These are phyloP conservation scores for Solanum chacoense DNA, from an alignment of 305 asterid genomes.

Conservation along the genomic window DNA sequence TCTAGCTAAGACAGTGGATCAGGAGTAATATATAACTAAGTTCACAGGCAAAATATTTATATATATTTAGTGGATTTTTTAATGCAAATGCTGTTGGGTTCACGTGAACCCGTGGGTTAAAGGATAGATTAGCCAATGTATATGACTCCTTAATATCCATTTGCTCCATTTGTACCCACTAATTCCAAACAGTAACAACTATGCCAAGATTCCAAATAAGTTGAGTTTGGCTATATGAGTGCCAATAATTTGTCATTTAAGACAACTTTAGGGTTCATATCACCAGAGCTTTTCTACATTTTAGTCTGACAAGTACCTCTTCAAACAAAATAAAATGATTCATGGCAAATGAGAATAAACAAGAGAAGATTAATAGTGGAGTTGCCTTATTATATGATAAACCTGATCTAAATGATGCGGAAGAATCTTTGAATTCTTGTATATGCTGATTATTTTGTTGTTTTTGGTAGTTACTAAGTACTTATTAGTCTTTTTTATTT, in stretches of 20 bases:
- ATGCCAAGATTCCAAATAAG: not conserved
- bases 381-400: not conserved
- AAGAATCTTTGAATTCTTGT: not conserved
- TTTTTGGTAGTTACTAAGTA: conserved; percentile 16
- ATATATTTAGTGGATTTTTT: not conserved
- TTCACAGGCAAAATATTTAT: not conserved
- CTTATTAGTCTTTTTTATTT: conserved; percentile 69
- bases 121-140: not conserved
- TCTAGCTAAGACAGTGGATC: not conserved
- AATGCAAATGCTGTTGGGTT: not conserved
- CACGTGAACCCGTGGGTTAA: not conserved
- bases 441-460: not conserved
- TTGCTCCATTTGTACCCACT: not conserved
- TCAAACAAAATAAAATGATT: not conserved
- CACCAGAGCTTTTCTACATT: not conserved
- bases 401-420: not conserved
- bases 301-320: not conserved
- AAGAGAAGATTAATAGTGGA: not conserved
- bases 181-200: not conserved
- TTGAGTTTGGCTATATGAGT: not conserved
- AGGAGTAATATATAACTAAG: not conserved
- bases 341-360: not conserved
- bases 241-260: not conserved
- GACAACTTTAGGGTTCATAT: not conserved
- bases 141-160: not conserved